Percentiles rank a stretch among this genome's conserved stretches.
phyloP scores from a whole-genome alignment of 2,329 filamentous ascomycete species.

The Epichloe elymi region DNA sequence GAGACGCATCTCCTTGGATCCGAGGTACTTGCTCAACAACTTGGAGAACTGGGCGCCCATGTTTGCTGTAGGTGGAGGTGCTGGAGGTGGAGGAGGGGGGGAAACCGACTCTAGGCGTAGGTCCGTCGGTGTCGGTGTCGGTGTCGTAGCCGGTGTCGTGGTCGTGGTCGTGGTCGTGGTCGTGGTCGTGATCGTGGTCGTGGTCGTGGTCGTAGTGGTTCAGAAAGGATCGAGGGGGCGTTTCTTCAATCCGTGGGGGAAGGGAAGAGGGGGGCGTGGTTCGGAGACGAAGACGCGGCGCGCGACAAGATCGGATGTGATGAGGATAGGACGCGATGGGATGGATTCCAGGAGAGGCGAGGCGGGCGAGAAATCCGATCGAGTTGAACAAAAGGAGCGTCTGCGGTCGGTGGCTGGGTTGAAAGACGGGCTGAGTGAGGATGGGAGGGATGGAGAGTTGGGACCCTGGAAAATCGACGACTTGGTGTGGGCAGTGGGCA shows the following conservation, averaged over 20 bases:
- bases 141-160: too few relatives aligned
- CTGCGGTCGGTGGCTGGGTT: background rate
- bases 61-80: background rate
- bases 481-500: too few relatives aligned
- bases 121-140: too few relatives aligned
- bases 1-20: conserved; percentile 97
- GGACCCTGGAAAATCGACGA: background rate
- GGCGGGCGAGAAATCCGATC: background rate
- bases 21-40: conserved; percentile 97
- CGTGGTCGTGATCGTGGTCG: too few relatives aligned
- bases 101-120: background rate
- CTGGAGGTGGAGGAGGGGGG: background rate
- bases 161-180: too few relatives aligned
- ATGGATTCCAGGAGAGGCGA: background rate
- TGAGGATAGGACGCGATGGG: background rate
- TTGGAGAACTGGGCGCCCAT: conserved; percentile 95
- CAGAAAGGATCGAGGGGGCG: too few relatives aligned
- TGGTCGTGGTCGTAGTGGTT: too few relatives aligned
- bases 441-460: background rate
- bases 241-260: too few relatives aligned
- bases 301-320: too few relatives aligned
- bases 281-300: too few relatives aligned
- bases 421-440: too few relatives aligned
- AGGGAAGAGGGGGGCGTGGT: too few relatives aligned
- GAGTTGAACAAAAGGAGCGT: background rate